phyloP scores from a whole-genome alignment of 306 rosid species.

The Begonia fuchsioides region DNA sequence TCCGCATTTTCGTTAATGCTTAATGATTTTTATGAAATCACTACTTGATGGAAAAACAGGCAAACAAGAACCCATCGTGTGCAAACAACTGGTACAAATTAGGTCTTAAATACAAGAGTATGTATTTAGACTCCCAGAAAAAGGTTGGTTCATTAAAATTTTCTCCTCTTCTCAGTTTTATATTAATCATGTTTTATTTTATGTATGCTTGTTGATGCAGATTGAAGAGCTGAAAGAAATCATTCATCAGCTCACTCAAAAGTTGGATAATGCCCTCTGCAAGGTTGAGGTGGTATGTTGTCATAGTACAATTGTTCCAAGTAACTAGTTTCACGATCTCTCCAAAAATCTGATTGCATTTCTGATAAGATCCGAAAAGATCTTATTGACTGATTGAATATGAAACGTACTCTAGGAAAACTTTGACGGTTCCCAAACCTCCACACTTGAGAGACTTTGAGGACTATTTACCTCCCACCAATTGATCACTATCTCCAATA shows the following conservation, averaged over 20 bases:
- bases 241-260: slow-evolving; percentile 2
- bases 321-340: no score
- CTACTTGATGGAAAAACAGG: slow-evolving; percentile 4
- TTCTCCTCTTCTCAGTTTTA: slow-evolving; percentile 1
- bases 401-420: no score
- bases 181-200: background rate
- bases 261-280: slow-evolving; percentile 6
- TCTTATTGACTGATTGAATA: no score
- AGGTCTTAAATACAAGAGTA: slow-evolving; percentile 5
- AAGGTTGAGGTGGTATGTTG: slow-evolving; percentile 9
- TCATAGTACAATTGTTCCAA: no score
- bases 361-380: no score
- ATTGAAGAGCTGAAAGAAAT: slow-evolving; percentile 9
- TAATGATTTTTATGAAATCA: background rate
- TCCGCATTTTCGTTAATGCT: background rate
- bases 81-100: background rate
- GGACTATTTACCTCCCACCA: no score
- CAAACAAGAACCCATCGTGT: background rate
- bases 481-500: no score
- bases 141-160: slow-evolving; percentile 1
- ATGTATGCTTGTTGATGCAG: slow-evolving; percentile 5
- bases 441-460: no score
- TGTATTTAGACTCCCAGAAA: slow-evolving; percentile 12
- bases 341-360: no score
- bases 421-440: no score